Conservation (phyloP, 495 filamentous ascomycete genomes). For the Aspergillus olivimuriae region DNA sequence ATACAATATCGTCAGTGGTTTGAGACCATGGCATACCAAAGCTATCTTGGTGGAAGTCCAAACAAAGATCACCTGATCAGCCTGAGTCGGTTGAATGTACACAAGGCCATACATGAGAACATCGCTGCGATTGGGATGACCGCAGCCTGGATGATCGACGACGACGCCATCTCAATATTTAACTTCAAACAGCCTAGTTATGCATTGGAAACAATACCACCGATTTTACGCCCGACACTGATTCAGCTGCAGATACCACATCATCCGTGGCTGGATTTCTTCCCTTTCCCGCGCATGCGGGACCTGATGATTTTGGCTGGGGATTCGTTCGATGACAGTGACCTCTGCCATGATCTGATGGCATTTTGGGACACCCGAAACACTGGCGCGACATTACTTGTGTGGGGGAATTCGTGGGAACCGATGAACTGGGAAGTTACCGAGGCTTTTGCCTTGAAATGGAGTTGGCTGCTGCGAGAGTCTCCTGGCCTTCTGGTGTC, state of each 20-base stretch:
- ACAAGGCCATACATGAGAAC: slow-evolving; percentile 14
- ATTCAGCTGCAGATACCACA: slow-evolving; percentile 29
- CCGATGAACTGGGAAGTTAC: slow-evolving; percentile 25
- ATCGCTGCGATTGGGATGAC: slow-evolving; percentile 12
- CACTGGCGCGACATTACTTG: slow-evolving; percentile 24
- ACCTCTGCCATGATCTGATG: slow-evolving; percentile 31
- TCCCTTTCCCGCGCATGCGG: slow-evolving; percentile 30
- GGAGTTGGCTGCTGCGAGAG: slow-evolving; percentile 20
- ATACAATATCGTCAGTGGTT: neutral
- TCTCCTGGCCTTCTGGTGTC: slow-evolving; percentile 16
- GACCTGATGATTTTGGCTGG: slow-evolving; percentile 26
- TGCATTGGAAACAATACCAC: slow-evolving; percentile 10
- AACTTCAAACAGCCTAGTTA: slow-evolving; percentile 1
- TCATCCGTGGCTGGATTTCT: slow-evolving; percentile 22
- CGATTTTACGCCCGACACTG: slow-evolving; percentile 29
- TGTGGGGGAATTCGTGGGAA: slow-evolving; percentile 26
- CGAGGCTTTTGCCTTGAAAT: slow-evolving; percentile 22
- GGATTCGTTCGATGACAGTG: slow-evolving; percentile 23
- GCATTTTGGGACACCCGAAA: slow-evolving; percentile 20
- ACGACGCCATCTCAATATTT: slow-evolving; percentile 9
- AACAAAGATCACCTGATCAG: slow-evolving; percentile 9
- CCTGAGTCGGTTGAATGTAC: slow-evolving; percentile 9
- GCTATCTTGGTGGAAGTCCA: slow-evolving; percentile 4
- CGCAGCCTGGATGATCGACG: slow-evolving; percentile 1
- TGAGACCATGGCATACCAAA: slow-evolving; percentile 2